Conservation (phyloP, 345 rosid species). For the Luvunga scandens region DNA sequence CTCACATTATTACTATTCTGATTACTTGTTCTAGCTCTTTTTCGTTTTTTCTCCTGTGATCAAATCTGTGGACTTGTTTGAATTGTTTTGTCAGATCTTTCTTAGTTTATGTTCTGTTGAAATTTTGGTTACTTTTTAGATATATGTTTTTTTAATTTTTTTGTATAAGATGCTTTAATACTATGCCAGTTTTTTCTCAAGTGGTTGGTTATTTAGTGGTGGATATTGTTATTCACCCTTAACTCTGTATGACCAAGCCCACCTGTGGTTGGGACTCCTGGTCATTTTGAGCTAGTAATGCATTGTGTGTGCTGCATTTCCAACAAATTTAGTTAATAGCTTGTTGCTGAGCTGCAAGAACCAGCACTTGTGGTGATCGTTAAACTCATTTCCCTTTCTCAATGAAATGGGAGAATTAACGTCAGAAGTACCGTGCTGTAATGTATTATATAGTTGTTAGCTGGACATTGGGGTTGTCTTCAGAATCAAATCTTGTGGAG, state of each 20-base stretch:
- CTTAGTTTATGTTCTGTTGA: background rate
- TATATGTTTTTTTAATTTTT: background rate
- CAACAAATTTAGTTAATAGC: background rate
- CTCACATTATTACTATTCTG: background rate
- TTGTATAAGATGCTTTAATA: constrained; percentile 8
- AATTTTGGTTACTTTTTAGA: constrained; percentile 19
- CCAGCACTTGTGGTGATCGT: background rate
- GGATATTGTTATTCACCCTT: background rate
- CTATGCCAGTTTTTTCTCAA: background rate
- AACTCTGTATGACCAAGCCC: background rate
- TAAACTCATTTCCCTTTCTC: background rate
- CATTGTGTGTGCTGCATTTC: background rate
- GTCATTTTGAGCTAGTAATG: background rate
- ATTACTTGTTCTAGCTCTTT: background rate
- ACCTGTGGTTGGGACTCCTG: background rate
- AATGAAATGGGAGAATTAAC: background rate
- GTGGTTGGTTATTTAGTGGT: background rate
- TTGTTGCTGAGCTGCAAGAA: background rate
- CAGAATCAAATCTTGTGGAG: background rate
- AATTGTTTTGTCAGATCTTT: constrained; percentile 9
- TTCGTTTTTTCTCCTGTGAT: background rate
- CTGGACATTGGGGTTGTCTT: background rate
- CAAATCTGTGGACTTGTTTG: constrained; percentile 4
- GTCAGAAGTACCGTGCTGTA: background rate
- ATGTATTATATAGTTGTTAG: background rate